Base-by-base conservation (phyloP, 148 eudicot genomes). In the Heliosperma pusillum region DNA sequence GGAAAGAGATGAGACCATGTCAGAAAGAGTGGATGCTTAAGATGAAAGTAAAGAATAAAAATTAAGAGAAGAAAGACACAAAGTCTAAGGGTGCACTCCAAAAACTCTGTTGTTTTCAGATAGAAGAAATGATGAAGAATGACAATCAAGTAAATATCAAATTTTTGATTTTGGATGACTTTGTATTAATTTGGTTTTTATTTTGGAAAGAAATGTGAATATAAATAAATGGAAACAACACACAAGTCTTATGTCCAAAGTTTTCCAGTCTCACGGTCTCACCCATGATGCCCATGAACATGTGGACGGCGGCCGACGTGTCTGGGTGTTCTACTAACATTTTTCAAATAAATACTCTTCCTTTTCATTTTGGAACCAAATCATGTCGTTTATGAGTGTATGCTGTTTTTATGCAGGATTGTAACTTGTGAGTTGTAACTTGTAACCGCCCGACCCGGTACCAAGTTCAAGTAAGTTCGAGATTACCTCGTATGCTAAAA, bases 1-100 rank as follows among this genome's bases (percentile, higher is more conserved):
- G 17, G 20, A 29, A 3, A 66, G 29, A 57, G 5, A 42, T 6
- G 55, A 69, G n/a, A 79, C 82, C 74, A 53, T 57, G 65, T 40
- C 15, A 73, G 7, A 74, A 21, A 44, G 26, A 50, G 10, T 6
- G 42, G 42, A 11, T 69, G 78, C 74, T 76, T 56, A 44, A 59
- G 36, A 80, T 50, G 83, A 52, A 80, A 65, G 79, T 64, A 61
- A 79, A 76, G 73, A 62, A 78, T 73, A 33, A 63, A 26, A 53
- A 63, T 62, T 44, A 45, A 69, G 25, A 63, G 21, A 44, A 42
- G 21, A 67, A 67, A n/a, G 0, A 67, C 27, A 55, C 50, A 21
- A 74, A 74, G 77, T 65, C 50, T 50, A 8, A 55, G 52, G 63
- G 21, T 21, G n/a, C 59, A 25, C 77, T 42, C 71, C n/a, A 65